A percentile compares a stretch with the other conserved stretches of the same genome.
These are phyloP conservation scores for Dictyostelium brefeldianum DNA, from an alignment of 78 protist genomes.

Conservation along the genomic window DNA sequence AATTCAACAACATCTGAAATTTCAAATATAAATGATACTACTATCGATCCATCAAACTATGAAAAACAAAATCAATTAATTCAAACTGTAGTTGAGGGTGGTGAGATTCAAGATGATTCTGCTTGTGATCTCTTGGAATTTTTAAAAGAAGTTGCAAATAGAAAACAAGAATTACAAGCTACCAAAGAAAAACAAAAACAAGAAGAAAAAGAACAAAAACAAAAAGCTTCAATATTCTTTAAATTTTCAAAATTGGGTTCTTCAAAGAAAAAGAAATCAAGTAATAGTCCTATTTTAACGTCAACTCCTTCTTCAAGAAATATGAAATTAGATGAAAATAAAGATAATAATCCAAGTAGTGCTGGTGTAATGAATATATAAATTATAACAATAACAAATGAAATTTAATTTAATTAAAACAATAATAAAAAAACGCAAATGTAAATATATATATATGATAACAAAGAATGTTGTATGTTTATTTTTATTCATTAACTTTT, in stretches of 20 bases:
- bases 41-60: not conserved
- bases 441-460: too few relatives aligned
- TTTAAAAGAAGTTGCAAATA: conserved; percentile 24
- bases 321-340: too few relatives aligned
- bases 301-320: too few relatives aligned
- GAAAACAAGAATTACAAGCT: not conserved
- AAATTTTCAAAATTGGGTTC: not conserved
- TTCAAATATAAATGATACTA: not conserved
- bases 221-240: not conserved
- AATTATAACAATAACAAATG: too few relatives aligned
- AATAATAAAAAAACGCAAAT: too few relatives aligned
- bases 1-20: conserved; percentile 13
- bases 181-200: not conserved
- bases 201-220: conserved; percentile 11
- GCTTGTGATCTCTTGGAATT: conserved; percentile 46
- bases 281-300: too few relatives aligned
- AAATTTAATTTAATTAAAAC: too few relatives aligned
- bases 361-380: too few relatives aligned
- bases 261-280: not conserved
- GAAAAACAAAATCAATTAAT: conserved; percentile 45
- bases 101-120: conserved; percentile 31
- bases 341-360: too few relatives aligned
- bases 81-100: conserved; percentile 67
- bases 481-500: too few relatives aligned
- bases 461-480: too few relatives aligned